phyloP scores from a whole-genome alignment of 2,329 filamentous ascomycete genomes.

The Cadophora sp. region DNA sequence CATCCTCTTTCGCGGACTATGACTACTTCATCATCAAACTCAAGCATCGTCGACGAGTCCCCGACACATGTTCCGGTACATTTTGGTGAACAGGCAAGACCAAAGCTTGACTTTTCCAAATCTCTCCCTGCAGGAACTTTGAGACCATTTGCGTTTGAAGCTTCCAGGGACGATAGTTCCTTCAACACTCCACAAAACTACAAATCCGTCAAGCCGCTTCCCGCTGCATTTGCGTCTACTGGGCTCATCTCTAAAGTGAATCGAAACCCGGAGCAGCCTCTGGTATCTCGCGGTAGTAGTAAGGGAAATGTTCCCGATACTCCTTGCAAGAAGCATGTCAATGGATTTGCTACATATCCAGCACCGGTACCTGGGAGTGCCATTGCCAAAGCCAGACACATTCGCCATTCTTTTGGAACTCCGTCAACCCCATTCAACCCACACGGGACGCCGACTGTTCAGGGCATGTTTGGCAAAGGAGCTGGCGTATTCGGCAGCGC shows the following conservation, averaged over 20 bases:
- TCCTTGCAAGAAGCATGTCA: conserved; percentile 86
- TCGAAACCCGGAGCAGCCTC: conserved; percentile 74
- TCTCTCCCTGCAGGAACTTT: conserved; percentile 74
- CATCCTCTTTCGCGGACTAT: conserved; percentile 88
- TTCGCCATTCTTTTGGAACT: conserved; percentile 76
- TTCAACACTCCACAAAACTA: conserved; percentile 80
- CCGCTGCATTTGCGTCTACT: conserved; percentile 91
- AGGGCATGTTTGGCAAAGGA: conserved; percentile 59
- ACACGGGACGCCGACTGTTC: conserved; percentile 52
- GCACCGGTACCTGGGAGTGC: conserved; percentile 62
- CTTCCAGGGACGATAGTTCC: conserved; percentile 54
- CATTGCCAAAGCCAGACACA: conserved; percentile 65
- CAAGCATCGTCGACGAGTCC: conserved; percentile 77
- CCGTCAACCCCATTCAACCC: conserved; percentile 84
- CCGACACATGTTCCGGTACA: conserved; percentile 67
- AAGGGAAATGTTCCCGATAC: conserved; percentile 87
- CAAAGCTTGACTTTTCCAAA: conserved; percentile 69
- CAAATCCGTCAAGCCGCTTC: conserved; percentile 77
- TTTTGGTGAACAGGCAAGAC: conserved; percentile 59
- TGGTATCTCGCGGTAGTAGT: conserved; percentile 55
- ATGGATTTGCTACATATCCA: conserved; percentile 71
- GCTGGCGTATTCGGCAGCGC: conserved; percentile 67
- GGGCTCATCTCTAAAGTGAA: conserved; percentile 95
- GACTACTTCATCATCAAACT: conserved; percentile 85
- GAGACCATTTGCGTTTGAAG: conserved; percentile 51